Base-by-base conservation (phyloP, 2,329 filamentous ascomycete species). In the Penicillium sp. region DNA sequence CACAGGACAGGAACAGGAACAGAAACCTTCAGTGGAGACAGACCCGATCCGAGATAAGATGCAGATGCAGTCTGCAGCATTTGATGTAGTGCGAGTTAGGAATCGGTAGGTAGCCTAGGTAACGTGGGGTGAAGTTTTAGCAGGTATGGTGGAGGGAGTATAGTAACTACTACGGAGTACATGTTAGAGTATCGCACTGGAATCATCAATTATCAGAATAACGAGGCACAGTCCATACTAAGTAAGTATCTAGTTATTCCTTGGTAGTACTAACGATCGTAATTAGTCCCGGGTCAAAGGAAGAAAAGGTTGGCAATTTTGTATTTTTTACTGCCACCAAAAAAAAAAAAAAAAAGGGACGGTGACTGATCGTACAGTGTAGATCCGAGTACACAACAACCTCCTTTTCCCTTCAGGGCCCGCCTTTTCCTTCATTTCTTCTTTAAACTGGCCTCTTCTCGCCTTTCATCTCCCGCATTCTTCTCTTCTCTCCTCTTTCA, bases 341-440 rank as follows among this genome's bases (percentile, higher is more conserved):
- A 36, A 10, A 44, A 30, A 56, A 49, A 56, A 54, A 57, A 51
- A 52, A 46, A 40, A 49, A 41, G 34, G 49, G 32, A 49, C 42
- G 49, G 58, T 64, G 60, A 64, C 61, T 56, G 56, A 62, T 62
- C 59, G 56, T 62, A 62, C 60, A 63, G 54, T 39, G 61, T 63
- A 63, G 60, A 63, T 60, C 60, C 56, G 61, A 63, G 61, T 63
- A 63, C 59, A 59, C 54, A 55, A 51, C 54, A 46, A 46, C 40
- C 54, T 55, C 54, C 52, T 57, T 59, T 57, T 55, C 39, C 47
- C 26, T 29, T 27, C 20, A 36, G 36, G 36, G 37, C 37, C 23
- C 37, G 37, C 37, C 39, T 42, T 29, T 42, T 48, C 54, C 47
- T 49, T 39, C 27, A 44, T 48, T 50, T 36, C n/a, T n/a, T 40